Evolutionary conservation across 2,329 filamentous ascomycete genomes (phyloP), one percentile per base, ranked within the genome.

Genomic region (Neofusicoccum laricinum): DNA sequence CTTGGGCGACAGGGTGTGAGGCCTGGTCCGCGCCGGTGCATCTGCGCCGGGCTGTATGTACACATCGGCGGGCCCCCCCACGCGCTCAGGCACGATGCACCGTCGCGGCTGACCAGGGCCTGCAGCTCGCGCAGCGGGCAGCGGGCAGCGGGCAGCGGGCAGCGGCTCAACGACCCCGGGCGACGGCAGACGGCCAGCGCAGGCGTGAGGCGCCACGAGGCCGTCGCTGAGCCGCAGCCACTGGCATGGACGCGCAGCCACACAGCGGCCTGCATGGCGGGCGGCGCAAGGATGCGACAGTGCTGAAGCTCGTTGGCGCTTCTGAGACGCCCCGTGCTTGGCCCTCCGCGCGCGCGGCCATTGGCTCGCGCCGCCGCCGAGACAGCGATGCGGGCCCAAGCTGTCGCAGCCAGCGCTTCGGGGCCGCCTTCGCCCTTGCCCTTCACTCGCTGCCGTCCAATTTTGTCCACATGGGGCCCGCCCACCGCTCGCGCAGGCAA

Each of bases 341-440:
- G 30, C 40, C 30, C 41, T 11, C 19, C 15, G 8, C 4, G 11
- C 25, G 6, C 41, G n/a, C 25, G 4, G 30, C 38, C 36, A 59
- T 59, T 59, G 55, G 55, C 53, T 6, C 46, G 8, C 10, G 30
- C 30, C 49, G 15, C 49, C 48, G 49, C 49, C 30, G 41, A 10
- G 36, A 17, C 53, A 30, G 19, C 21, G 53, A 14, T 30, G 21
- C 30, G 38, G n/a, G 38, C 53, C 25, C 40, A 36, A 59, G 41
- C 41, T 59, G 55, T 59, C 55, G 55, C 55, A 59, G 55, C 53
- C 55, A 59, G 55, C 55, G 55, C 55, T 59, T 59, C 40, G 55
- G 15, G 32, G 53, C 53, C 21, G 38, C 53, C 12, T 40, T 41
- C 34, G 11, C 40, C 38, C 38, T 58, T 38, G 21, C 10, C 55